These are phyloP conservation scores for Cyclostephanos invisitatus DNA, from an alignment of 108 stramenopile species.

Conservation along the genomic window DNA sequence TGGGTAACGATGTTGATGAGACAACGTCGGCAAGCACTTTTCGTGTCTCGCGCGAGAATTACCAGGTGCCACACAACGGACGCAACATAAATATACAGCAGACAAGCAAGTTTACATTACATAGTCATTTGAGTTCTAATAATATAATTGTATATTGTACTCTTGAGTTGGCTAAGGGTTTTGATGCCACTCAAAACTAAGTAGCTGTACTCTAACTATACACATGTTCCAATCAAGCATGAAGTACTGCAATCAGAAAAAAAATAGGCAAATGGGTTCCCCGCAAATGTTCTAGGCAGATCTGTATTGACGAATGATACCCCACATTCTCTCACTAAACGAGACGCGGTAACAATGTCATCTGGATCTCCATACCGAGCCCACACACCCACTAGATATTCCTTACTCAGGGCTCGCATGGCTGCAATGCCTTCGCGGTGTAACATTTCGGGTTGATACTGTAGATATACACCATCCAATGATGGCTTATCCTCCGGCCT, in stretches of 20 bases:
- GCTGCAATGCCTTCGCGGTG: conserved; percentile 49
- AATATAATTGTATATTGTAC: too few relatives aligned
- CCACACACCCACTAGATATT: conserved; percentile 69
- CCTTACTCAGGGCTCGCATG: conserved; percentile 44
- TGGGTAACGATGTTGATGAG: too few relatives aligned
- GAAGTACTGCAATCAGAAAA: background rate
- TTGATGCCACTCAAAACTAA: too few relatives aligned
- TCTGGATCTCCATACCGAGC: conserved; percentile 67
- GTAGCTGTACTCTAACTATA: too few relatives aligned
- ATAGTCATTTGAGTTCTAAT: too few relatives aligned
- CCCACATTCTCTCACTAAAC: conserved; percentile 59
- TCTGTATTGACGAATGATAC: conserved; percentile 78
- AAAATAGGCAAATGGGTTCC: background rate
- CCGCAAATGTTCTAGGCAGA: conserved; percentile 56
- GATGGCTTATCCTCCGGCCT: conserved; percentile 39
- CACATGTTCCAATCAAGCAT: too few relatives aligned
- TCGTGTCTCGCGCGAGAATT: too few relatives aligned
- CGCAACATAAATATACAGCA: too few relatives aligned
- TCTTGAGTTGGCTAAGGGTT: too few relatives aligned
- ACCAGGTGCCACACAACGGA: too few relatives aligned
- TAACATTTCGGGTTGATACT: conserved; percentile 69
- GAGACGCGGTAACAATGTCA: conserved; percentile 55
- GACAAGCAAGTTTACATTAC: too few relatives aligned
- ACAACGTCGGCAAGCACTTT: too few relatives aligned
- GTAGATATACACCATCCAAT: conserved; percentile 77